phyloP scores from a whole-genome alignment of 2,329 filamentous ascomycete species.

The Ophiosphaerella herpotricha region DNA sequence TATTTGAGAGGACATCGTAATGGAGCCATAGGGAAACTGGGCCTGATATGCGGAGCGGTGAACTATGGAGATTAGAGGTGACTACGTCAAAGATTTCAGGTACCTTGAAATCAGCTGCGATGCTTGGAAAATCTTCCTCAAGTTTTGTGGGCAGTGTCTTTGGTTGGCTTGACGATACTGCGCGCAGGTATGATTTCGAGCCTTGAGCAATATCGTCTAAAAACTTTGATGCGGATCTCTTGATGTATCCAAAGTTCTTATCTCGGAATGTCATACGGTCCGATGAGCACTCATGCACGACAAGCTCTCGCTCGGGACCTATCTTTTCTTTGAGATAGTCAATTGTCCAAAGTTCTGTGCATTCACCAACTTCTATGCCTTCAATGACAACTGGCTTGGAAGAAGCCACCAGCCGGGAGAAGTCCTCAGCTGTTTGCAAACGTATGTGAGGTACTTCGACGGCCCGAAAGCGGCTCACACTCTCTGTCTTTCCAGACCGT shows the following conservation, averaged over 20 bases:
- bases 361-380: slow-evolving; percentile 68
- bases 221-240: slow-evolving; percentile 69
- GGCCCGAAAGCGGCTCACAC: slow-evolving; percentile 9
- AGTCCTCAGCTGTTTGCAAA: slow-evolving; percentile 60
- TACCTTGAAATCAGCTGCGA: slow-evolving; percentile 72
- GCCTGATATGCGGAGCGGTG: slow-evolving; percentile 78
- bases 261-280: slow-evolving; percentile 77
- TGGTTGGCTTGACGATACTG: slow-evolving; percentile 72
- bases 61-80: slow-evolving; percentile 70
- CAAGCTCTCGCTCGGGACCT: slow-evolving; percentile 57
- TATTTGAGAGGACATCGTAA: slow-evolving; percentile 89
- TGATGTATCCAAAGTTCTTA: slow-evolving; percentile 82
- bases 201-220: slow-evolving; percentile 62
- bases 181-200: slow-evolving; percentile 74
- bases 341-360: slow-evolving; percentile 68
- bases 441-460: slow-evolving; percentile 56
- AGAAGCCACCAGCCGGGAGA: slow-evolving; percentile 62
- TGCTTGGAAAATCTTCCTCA: slow-evolving; percentile 69
- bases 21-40: slow-evolving; percentile 87
- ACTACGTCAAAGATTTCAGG: slow-evolving; percentile 56
- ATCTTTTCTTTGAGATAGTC: slow-evolving; percentile 65
- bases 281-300: slow-evolving; percentile 71
- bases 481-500: slow-evolving; percentile 15
- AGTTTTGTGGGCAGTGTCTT: slow-evolving; percentile 72
- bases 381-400: slow-evolving; percentile 69